Percentiles rank a stretch among this genome's conserved stretches.
Conservation (phyloP, 805 yeast species). For the Lachancea meyersii region DNA sequence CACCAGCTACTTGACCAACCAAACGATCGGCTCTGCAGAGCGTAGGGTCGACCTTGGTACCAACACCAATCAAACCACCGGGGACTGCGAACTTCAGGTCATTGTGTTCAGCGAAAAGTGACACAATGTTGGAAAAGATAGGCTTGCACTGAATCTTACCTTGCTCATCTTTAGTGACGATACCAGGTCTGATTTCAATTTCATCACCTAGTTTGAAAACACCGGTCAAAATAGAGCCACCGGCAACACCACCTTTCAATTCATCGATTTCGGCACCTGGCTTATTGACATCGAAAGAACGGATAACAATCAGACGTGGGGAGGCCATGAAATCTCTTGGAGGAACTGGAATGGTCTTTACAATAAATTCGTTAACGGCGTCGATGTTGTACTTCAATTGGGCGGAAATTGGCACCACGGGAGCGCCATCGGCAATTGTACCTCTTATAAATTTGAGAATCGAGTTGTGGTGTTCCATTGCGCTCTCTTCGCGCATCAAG, state of each 20-base stretch:
- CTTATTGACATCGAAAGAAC: conserved; percentile 97
- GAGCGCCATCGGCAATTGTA: conserved; percentile 98
- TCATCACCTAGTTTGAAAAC: conserved; percentile 96
- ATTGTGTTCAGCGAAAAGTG: conserved; percentile 95
- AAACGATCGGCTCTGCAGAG: conserved; percentile 98
- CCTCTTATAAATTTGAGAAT: conserved; percentile 91
- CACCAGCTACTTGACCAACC: conserved; percentile 98
- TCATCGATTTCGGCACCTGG: conserved; percentile 98
- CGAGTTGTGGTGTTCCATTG: conserved; percentile 90
- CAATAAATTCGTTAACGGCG: conserved; percentile 95
- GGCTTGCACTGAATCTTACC: conserved; percentile 91
- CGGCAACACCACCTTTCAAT: conserved; percentile 99
- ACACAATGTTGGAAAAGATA: conserved; percentile 86
- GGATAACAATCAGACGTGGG: conserved; percentile 92
- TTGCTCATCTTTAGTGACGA: conserved; percentile 88
- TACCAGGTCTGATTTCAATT: conserved; percentile 98
- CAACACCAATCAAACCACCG: conserved; percentile 99
- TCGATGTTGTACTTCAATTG: conserved; percentile 97
- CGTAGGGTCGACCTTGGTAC: conserved; percentile 98
- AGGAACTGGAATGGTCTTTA: conserved; percentile 90
- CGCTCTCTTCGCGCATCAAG: conserved; percentile 95
- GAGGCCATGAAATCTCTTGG: conserved; percentile 88
- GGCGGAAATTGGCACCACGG: conserved; percentile 97
- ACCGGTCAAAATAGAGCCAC: conserved; percentile 96
- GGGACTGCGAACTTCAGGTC: conserved; percentile 98